phyloP scores from a whole-genome alignment of 768 basidiomycete genomes.

The Auriscalpium orientale region DNA sequence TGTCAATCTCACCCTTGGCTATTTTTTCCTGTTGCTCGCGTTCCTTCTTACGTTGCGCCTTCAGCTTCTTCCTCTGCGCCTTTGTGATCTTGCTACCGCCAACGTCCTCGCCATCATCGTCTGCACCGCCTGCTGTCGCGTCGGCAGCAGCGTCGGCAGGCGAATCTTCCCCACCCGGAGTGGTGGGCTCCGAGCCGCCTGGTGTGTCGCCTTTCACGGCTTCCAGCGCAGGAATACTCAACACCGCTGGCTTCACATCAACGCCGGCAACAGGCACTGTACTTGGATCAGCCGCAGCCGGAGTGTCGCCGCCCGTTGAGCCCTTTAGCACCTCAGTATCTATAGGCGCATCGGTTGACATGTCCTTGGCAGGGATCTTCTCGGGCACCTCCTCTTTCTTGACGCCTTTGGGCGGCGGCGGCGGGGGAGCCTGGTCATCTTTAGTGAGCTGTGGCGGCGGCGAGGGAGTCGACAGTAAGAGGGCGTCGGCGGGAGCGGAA shows the following conservation, averaged over 20 bases:
- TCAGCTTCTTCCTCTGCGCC: neutral
- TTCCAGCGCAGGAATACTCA: neutral
- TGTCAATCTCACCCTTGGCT: slow-evolving; percentile 11
- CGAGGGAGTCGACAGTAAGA: too few relatives aligned
- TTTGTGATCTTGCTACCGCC: neutral
- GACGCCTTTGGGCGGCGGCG: too few relatives aligned
- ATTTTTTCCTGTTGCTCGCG: neutral
- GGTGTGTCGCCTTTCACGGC: neutral
- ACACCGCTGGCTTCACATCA: neutral
- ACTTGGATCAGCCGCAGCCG: neutral
- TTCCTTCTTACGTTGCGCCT: neutral
- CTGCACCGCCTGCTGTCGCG: neutral
- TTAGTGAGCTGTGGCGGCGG: too few relatives aligned
- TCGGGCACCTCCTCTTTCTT: neutral
- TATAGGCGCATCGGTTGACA: neutral
- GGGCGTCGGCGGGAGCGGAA: too few relatives aligned
- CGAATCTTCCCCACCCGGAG: neutral
- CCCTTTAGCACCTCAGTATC: neutral
- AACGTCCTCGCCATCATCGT: neutral
- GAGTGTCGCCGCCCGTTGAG: neutral
- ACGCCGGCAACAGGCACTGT: neutral
- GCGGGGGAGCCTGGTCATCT: too few relatives aligned
- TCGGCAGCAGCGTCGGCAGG: neutral
- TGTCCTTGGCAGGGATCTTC: neutral
- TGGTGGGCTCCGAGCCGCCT: neutral